Percentiles rank a stretch among this genome's conserved stretches.
phyloP scores from a whole-genome alignment of 2,329 filamentous ascomycete genomes.

The Curvularia verruculosa region DNA sequence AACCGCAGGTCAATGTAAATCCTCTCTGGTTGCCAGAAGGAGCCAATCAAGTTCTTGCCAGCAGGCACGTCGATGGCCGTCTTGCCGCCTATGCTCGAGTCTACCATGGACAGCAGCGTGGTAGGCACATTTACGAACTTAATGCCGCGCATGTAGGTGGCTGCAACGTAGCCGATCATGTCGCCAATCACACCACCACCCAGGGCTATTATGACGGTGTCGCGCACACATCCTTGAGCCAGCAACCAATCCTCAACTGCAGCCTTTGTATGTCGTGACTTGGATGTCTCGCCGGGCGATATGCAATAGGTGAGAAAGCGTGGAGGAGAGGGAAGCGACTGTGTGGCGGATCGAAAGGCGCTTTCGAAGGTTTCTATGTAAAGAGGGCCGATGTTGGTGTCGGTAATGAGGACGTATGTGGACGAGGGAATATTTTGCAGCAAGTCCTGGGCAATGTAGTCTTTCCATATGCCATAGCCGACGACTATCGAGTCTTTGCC shows the following conservation, averaged over 20 bases:
- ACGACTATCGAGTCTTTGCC: slow-evolving; percentile 90
- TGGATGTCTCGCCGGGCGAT: slow-evolving; percentile 90
- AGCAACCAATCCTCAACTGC: slow-evolving; percentile 98
- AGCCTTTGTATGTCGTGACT: slow-evolving; percentile 90
- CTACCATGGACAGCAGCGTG: slow-evolving; percentile 93
- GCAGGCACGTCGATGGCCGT: slow-evolving; percentile 96
- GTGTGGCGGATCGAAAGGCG: slow-evolving; percentile 69
- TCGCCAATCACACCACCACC: slow-evolving; percentile 97
- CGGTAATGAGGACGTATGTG: slow-evolving; percentile 95
- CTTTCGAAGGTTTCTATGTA: slow-evolving; percentile 81
- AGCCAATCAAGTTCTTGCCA: slow-evolving; percentile 93
- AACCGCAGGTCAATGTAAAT: slow-evolving; percentile 96
- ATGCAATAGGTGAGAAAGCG: slow-evolving; percentile 89
- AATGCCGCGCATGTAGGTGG: slow-evolving; percentile 97
- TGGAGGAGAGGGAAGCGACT: slow-evolving; percentile 55
- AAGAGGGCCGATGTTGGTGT: slow-evolving; percentile 83
- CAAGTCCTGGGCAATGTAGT: slow-evolving; percentile 81
- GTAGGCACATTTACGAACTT: slow-evolving; percentile 97
- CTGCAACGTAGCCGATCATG: slow-evolving; percentile 95
- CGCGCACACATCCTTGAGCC: slow-evolving; percentile 86
- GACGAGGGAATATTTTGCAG: slow-evolving; percentile 78
- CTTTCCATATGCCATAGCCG: slow-evolving; percentile 87
- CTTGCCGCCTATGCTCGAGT: slow-evolving; percentile 97
- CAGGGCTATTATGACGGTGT: slow-evolving; percentile 92
- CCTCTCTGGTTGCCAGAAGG: slow-evolving; percentile 94